Base-by-base conservation (phyloP, 1,284 basidiomycete species). In the Melanopsichium pennsylvanicum region DNA sequence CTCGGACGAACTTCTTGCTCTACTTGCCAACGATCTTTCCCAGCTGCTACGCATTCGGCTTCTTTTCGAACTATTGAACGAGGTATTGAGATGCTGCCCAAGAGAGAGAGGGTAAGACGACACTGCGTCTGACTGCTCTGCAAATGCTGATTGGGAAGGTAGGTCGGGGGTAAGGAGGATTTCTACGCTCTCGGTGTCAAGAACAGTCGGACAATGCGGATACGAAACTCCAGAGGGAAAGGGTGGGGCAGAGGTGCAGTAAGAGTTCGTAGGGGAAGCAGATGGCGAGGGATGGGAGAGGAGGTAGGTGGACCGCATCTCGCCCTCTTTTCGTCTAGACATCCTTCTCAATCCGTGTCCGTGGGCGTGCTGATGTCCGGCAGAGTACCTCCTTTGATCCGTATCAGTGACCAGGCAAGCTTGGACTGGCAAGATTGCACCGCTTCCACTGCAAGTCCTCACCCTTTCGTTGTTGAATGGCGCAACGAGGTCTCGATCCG, bases 261-360 rank as follows among this genome's bases (percentile, higher is more conserved):
- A 13, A 29, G 27, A 7, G 8, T 13, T 13, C 7, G 8, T 29
- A 10, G 35, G 19, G 1, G 49, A 35, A 4, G 27, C 19, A 15
- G 29, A 7, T 12, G 13, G 31, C n/a, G 33, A 19, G 12, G 48
- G 48, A 6, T 21, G 33, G 6, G 37, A 49, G 8, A 61, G 46
- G 8, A 61, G 46, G 13, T 32, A 61, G 0, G 25, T 32, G 0
- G 58, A 54, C 2, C 59, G 40, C 59, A 61, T 55, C 29, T 55
- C 46, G 12, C 42, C 51, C 9, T 41, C 10, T 29, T 12, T 41
- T 23, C 21, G 40, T 10, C 42, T 39, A 16, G 40, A 40, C 5
- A 55, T 34, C 7, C 59, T 47, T 27, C 59, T 42, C 10, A 60
- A 26, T 2, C n/a, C 12, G 5, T 12, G 46, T 38, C 11, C 40